Evolutionary conservation across 768 basidiomycete species (phyloP).

Genomic region (Pleurotus giganteus): DNA sequence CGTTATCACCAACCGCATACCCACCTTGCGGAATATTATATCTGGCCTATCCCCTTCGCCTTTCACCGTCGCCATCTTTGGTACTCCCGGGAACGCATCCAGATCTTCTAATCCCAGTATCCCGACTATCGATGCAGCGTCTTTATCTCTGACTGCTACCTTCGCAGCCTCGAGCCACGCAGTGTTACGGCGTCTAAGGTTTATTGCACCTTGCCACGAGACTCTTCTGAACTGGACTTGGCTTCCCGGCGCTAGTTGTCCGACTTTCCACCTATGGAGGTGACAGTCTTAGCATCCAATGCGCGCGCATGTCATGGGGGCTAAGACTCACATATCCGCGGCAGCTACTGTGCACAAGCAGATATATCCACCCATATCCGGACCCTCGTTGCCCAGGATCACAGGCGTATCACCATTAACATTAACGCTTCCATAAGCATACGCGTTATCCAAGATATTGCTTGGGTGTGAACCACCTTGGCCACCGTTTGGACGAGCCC

Average conservation of each 20-base stretch:
- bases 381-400: slow-evolving; percentile 59
- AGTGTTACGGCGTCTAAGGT: slow-evolving; percentile 19
- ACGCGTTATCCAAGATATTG: slow-evolving; percentile 65
- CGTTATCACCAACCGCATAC: too few species aligned
- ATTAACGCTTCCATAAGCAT: slow-evolving; percentile 53
- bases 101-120: background rate
- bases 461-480: slow-evolving; percentile 69
- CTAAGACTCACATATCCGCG: slow-evolving; percentile 42
- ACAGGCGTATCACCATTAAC: slow-evolving; percentile 72
- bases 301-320: background rate
- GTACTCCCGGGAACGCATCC: slow-evolving; percentile 23
- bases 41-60: slow-evolving; percentile 20
- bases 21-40: slow-evolving; percentile 56
- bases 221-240: slow-evolving; percentile 52
- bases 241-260: slow-evolving; percentile 59
- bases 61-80: slow-evolving; percentile 34
- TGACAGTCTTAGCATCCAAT: background rate
- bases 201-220: slow-evolving; percentile 37
- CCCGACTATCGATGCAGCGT: background rate
- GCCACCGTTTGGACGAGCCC: slow-evolving; percentile 57
- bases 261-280: slow-evolving; percentile 58
- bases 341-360: slow-evolving; percentile 53
- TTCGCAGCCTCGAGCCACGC: slow-evolving; percentile 28
- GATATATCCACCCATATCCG: slow-evolving; percentile 63
- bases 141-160: background rate